Conservation (phyloP, 208 protist genomes). For the Acanthamoeba royreba region DNA sequence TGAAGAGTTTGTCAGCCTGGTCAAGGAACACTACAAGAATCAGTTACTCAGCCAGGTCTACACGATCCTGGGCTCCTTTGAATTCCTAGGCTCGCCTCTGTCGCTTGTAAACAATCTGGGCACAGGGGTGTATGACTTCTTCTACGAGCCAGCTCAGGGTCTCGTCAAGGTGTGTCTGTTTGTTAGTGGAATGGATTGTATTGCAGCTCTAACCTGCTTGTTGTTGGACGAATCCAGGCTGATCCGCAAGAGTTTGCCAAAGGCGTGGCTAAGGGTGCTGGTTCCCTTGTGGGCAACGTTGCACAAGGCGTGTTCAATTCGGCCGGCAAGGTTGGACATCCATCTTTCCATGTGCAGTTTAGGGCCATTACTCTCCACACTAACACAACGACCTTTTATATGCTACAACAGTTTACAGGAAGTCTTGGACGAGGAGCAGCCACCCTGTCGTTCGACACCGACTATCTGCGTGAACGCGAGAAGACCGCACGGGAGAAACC, state of each 20-base stretch:
- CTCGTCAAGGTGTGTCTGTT: neutral
- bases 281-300: conserved; percentile 49
- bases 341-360: neutral
- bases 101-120: conserved; percentile 63
- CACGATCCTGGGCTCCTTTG: conserved; percentile 58
- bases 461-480: conserved; percentile 39
- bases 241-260: conserved; percentile 57
- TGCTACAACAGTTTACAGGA: neutral
- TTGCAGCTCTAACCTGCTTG: neutral
- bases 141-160: conserved; percentile 67
- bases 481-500: neutral
- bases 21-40: conserved; percentile 30
- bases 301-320: conserved; percentile 56
- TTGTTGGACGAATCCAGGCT: conserved; percentile 7
- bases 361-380: neutral
- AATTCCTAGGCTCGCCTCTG: conserved; percentile 63
- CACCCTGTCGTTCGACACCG: conserved; percentile 30
- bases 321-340: conserved; percentile 46
- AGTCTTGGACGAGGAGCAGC: neutral
- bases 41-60: neutral
- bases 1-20: neutral
- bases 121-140: conserved; percentile 66
- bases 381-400: neutral
- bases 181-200: neutral
- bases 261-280: conserved; percentile 57